Percentiles rank a stretch among this genome's conserved stretches.
These are phyloP conservation scores for Colletotrichum sp. DNA, from an alignment of 2,329 filamentous ascomycete genomes.

Conservation along the genomic window DNA sequence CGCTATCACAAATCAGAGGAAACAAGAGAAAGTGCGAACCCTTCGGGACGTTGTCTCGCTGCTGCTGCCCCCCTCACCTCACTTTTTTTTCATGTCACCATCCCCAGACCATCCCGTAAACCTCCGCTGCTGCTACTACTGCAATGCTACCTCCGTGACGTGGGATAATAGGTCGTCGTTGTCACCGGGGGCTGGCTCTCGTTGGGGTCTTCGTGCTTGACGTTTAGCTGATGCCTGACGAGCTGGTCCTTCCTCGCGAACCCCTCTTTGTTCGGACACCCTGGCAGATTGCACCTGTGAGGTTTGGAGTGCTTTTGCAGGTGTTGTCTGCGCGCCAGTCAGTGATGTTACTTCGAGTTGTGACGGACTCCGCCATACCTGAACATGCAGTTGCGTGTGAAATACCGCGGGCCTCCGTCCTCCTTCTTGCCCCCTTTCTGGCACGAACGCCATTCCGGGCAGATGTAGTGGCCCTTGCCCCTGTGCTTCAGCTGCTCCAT, in stretches of 20 bases:
- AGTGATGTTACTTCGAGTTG: neutral
- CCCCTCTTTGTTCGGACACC: conserved; percentile 46
- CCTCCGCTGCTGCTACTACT: neutral
- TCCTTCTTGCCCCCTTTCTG: conserved; percentile 46
- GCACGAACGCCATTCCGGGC: conserved; percentile 38
- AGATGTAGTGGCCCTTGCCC: conserved; percentile 43
- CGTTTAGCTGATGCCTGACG: conserved; percentile 44
- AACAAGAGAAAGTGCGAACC: neutral
- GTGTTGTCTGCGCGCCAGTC: conserved; percentile 37
- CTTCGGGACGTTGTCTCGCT: neutral
- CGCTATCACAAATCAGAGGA: neutral
- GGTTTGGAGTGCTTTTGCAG: conserved; percentile 48
- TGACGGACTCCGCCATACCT: conserved; percentile 30
- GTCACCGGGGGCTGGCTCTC: neutral
- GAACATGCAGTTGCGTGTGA: conserved; percentile 45
- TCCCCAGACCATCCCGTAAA: neutral
- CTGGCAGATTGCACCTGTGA: conserved; percentile 41
- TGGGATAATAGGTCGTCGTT: neutral
- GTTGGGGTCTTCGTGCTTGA: conserved; percentile 34
- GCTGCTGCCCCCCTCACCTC: neutral
- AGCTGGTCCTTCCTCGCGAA: conserved; percentile 47
- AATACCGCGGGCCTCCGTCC: conserved; percentile 39
- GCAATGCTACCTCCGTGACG: neutral
- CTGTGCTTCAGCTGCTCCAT: conserved; percentile 44
- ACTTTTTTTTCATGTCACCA: neutral